Base-by-base conservation (phyloP, 2,329 filamentous ascomycete species). In the Aplosporella prunicola region DNA sequence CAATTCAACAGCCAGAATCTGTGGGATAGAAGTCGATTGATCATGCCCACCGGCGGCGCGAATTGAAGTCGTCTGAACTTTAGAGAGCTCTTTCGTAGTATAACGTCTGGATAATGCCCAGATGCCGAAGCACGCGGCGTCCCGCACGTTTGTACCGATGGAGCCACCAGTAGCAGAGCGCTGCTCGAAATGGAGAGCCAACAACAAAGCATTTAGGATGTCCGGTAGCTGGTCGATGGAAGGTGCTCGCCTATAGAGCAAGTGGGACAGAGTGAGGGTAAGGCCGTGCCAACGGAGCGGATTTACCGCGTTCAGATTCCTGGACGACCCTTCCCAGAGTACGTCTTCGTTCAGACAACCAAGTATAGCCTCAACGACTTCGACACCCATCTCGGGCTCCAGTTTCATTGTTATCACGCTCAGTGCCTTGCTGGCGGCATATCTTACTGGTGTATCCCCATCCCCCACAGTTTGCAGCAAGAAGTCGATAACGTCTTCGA, bases 41-140 rank as follows among this genome's bases (percentile, higher is more conserved):
- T 40, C 61, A 55, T 54, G 46, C 9, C 16, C 15, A 9, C 28
- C 61, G 49, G 37, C 72, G 52, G 24, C 68, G 60, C 47, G 65
- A 46, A 63, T 56, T 3, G 54, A 58, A 4, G 51, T 46, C 9
- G 51, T 60, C 14, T 74, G 64, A 1, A 93, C 72, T 0, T 67
- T 66, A 9, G 81, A 67, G 5, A 96, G 69, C 56, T 96, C 89
- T 1, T 66, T 53, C 0, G 87, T 94, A 1, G 76, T 78, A 51
- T 96, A 98, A 38, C 89, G 80, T 39, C 91, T 74, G 15, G 89
- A 85, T 6, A 96, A 59, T 1, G 88, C 82, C 91, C 91, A 98
- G 16, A 96, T 80, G 5, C 91, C 91, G 56, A 96, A 98, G 56
- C 88, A 95, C 3, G 91, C 86, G 9, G 91, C 89, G 63, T 98